Conservation (phyloP, 2,329 filamentous ascomycete genomes). For the Cytospora paraplurivora region DNA sequence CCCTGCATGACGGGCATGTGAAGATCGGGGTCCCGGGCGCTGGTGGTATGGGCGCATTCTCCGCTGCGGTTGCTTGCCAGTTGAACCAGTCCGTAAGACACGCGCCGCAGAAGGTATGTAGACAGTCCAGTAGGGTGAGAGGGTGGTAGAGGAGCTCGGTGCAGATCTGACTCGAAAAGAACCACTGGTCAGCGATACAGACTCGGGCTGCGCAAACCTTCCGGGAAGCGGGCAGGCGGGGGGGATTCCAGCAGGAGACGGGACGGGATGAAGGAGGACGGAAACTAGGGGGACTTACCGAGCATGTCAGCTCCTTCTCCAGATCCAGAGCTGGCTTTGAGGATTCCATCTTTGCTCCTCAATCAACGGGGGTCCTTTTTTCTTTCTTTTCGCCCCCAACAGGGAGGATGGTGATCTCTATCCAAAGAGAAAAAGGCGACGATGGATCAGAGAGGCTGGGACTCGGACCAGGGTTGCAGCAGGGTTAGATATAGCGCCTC, state of each 20-base stretch:
- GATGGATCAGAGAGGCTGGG: constrained; percentile 18
- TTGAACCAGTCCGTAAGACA: constrained; percentile 96
- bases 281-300: constrained; percentile 61
- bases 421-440: constrained; percentile 10
- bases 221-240: constrained; percentile 6
- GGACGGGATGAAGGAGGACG: constrained; percentile 4
- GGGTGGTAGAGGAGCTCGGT: constrained; percentile 92
- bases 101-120: constrained; percentile 94
- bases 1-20: constrained; percentile 92
- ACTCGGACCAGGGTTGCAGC: constrained; percentile 44
- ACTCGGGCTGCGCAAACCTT: constrained; percentile 4
- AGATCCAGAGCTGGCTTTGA: constrained; percentile 65
- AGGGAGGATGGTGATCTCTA: constrained; percentile 15
- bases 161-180: constrained; percentile 70
- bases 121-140: constrained; percentile 86
- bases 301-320: constrained; percentile 93
- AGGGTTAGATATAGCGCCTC: constrained; percentile 18
- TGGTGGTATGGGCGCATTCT: constrained; percentile 52
- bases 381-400: constrained; percentile 14
- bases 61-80: constrained; percentile 69
- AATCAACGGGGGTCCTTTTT: no score
- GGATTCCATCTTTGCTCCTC: constrained; percentile 47
- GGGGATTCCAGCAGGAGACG: no score
- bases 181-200: constrained; percentile 21
- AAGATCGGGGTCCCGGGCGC: constrained; percentile 57